Evolutionary conservation across 768 basidiomycete genomes (phyloP), one percentile per base, ranked within the genome.

Genomic region (Tricholoma sp.): DNA sequence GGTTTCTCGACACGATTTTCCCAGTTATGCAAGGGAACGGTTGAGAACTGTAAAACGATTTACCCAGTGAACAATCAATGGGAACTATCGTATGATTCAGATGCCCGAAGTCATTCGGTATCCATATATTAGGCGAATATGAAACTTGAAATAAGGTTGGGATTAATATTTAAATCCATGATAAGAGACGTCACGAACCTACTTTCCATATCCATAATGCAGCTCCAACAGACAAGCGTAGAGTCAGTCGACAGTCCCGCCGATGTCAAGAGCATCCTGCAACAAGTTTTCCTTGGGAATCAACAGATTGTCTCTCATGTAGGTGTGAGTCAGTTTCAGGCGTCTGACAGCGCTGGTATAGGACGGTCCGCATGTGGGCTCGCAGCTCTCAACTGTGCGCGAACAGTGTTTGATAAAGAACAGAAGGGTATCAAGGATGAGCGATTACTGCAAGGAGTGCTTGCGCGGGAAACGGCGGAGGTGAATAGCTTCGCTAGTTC

Each of bases 371-470:
- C 85, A 2, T 88, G 86, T 58, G 87, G 87, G 15, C 73, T 89
- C 24, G 86, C 86, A 20, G 80, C 82, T 1, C 67, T 88, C 63
- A 87, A 88, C 63, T 86, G 83, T 58, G 82, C 80, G 10, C 74
- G 84, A 52, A 61, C 82, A 6, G 71, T 77, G 8, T 75, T 84
- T 33, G 71, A 63, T 47, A 66, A 65, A 20, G 72, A 77, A 52
- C 36, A 52, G 31, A 61, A 67, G 36, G 65, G 64, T 5, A 70
- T 73, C 2, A 32, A 66, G 20, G 72, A 66, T 6, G 62, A 54
- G 10, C 61, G 58, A 20, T 62, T 80, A 18, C 54, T 80, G 10
- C 52, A 65, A 24, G 64, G 66, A 37, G 62, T 81, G 51, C 61
- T 72, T 54, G 61, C 66, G 39, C 66, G 65, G 28, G 66, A 66